Base-by-base conservation (phyloP, 2,329 filamentous ascomycete species). In the Monosporascus sp. region DNA sequence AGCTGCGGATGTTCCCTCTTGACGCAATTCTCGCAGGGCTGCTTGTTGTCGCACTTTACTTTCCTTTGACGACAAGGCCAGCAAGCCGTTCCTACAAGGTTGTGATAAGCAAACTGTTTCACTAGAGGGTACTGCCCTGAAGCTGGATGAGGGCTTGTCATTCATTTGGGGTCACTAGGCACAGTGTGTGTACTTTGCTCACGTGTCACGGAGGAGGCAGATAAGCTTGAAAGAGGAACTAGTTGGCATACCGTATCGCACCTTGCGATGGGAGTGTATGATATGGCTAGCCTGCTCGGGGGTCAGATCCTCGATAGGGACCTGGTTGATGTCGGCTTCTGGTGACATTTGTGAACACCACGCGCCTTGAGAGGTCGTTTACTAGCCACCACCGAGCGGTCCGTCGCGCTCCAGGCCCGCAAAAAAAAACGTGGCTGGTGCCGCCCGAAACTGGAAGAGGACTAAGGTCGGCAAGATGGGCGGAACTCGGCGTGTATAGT, bases 1-100 rank as follows among this genome's bases (percentile, higher is more conserved):
- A 87, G 72, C 68, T 81, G 77, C 2, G 82, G 77, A 60, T 87
- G 84, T 55, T 86, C 82, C 52, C 84, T 73, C 72, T 85, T 86
- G 63, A 85, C 78, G 63, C 84, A 87, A 65, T 87, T 87, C 63
- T 86, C 82, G 67, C 84, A 87, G 1, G 84, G 84, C 63, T 84
- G 78, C 66, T 85, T 82, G 68, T 86, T 86, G 71, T 86, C 83
- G 66, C 84, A 87, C 70, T 86, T 86, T 41, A 87, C 84, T 69
- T 87, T 86, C 58, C 84, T 77, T 68, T 86, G 84, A 46, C 84
- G 76, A 64, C 84, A 87, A 14, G 84, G 84, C 82, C 83, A 87
- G 63, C 84, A 87, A 5, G 81, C 81, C 43, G 81, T 85, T 54
- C 81, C 81, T 84, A 62, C 4, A 50, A 22, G 48, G 48, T 48